These are phyloP conservation scores for Moelleriella libera DNA, from an alignment of 2,329 filamentous ascomycete genomes.

Conservation along the genomic window DNA sequence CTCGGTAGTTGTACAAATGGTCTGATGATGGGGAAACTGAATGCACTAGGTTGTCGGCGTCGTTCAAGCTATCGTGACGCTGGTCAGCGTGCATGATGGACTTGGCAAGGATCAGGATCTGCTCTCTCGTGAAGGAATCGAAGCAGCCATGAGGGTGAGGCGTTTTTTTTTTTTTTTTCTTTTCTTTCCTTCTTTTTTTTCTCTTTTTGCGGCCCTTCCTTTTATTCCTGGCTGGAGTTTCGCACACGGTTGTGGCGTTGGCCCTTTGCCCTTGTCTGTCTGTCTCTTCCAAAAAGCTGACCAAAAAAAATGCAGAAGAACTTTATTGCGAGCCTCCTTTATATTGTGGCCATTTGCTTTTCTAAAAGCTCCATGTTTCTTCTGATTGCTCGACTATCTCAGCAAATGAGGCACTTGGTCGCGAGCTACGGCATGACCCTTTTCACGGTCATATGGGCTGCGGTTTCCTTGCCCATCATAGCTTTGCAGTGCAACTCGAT, in stretches of 20 bases:
- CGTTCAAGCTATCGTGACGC: slow-evolving; percentile 4
- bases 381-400: slow-evolving; percentile 6
- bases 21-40: too few relatives aligned
- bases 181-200: too few relatives aligned
- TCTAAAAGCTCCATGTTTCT: slow-evolving; percentile 8
- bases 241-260: too few relatives aligned
- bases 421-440: slow-evolving; percentile 3
- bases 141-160: slow-evolving; percentile 5
- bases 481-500: slow-evolving; percentile 5
- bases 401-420: slow-evolving; percentile 4
- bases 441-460: slow-evolving; percentile 3
- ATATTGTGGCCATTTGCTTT: slow-evolving; percentile 6
- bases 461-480: slow-evolving; percentile 2
- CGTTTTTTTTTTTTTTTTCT: neutral
- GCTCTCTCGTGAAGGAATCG: neutral
- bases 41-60: slow-evolving; percentile 2
- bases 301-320: slow-evolving; percentile 1
- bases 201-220: neutral
- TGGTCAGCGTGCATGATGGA: slow-evolving; percentile 5
- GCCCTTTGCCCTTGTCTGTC: too few relatives aligned
- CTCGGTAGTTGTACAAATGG: too few relatives aligned
- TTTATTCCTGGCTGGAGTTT: neutral
- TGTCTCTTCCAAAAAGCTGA: neutral
- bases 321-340: slow-evolving; percentile 5
- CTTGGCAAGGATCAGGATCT: slow-evolving; percentile 4